A percentile compares a stretch with the other conserved stretches of the same genome.
Evolutionary conservation across 345 rosid species (phyloP).

Genomic region (Salix koriyanagi): DNA sequence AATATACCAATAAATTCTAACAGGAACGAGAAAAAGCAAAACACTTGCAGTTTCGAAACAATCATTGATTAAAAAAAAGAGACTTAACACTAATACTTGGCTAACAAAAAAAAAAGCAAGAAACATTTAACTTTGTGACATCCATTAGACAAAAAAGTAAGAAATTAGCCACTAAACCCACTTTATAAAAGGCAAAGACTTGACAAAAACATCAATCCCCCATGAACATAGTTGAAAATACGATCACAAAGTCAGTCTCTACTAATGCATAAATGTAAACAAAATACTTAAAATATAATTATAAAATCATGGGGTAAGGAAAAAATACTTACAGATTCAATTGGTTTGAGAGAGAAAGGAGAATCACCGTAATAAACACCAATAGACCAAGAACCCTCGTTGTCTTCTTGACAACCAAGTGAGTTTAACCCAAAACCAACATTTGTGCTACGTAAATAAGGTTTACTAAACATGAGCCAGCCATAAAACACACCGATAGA

Average conservation of each 20-base stretch:
- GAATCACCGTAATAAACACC: slow-evolving; percentile 85
- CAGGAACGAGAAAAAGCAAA: neutral
- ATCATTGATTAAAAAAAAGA: neutral
- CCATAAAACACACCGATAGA: slow-evolving; percentile 56
- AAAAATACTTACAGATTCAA: slow-evolving; percentile 60
- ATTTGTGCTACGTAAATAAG: slow-evolving; percentile 15
- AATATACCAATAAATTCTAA: neutral
- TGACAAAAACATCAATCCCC: neutral
- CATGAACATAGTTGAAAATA: neutral
- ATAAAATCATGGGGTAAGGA: neutral
- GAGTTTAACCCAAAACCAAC: slow-evolving; percentile 32
- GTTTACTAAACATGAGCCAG: slow-evolving; percentile 46
- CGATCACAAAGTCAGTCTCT: neutral
- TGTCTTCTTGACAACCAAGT: slow-evolving; percentile 68
- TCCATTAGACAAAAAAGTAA: neutral
- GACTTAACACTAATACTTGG: neutral
- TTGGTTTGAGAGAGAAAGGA: slow-evolving; percentile 82
- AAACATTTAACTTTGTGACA: neutral
- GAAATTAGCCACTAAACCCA: neutral
- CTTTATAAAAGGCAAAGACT: neutral
- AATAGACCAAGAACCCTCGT: slow-evolving; percentile 93
- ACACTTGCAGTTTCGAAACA: neutral
- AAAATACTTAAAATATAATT: neutral
- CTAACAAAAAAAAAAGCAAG: neutral
- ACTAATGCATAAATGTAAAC: neutral